These are phyloP conservation scores for Tilletia horrida DNA, from an alignment of 1,284 basidiomycete genomes.

Conservation along the genomic window DNA sequence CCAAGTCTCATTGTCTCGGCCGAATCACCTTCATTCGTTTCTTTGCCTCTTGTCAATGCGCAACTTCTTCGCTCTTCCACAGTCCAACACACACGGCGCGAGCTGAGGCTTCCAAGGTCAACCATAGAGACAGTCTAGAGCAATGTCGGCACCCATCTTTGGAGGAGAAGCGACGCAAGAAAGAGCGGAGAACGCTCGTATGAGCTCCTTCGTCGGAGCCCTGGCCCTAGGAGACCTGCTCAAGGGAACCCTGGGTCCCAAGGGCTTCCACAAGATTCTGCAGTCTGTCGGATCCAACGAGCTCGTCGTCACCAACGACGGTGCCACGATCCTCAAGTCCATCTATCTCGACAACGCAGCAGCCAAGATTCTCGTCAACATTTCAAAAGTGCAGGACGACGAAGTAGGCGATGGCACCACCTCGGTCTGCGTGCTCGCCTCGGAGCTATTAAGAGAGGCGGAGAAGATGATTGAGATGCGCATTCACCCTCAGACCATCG, in stretches of 20 bases:
- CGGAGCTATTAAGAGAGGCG: constrained; percentile 88
- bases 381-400: constrained; percentile 99
- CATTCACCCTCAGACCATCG: constrained; percentile 98
- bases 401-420: constrained; percentile 98
- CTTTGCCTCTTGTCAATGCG: no score
- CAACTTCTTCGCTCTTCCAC: no score
- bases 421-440: constrained; percentile 84
- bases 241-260: constrained; percentile 94
- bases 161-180: constrained; percentile 79
- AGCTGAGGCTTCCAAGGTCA: no score
- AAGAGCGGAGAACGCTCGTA: constrained; percentile 93
- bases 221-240: constrained; percentile 95
- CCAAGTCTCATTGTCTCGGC: no score
- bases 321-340: constrained; percentile 94
- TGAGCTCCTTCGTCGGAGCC: constrained; percentile 95
- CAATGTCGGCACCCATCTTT: constrained; percentile 20
- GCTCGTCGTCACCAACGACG: constrained; percentile 97
- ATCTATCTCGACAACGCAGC: constrained; percentile 98
- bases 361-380: constrained; percentile 98
- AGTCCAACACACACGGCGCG: no score
- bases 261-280: constrained; percentile 90
- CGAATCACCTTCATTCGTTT: no score
- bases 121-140: neutral
- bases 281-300: constrained; percentile 87
- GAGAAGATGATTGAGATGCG: constrained; percentile 84